Conservation (phyloP, 345 rosid species). For the Isatis tinctoria region DNA sequence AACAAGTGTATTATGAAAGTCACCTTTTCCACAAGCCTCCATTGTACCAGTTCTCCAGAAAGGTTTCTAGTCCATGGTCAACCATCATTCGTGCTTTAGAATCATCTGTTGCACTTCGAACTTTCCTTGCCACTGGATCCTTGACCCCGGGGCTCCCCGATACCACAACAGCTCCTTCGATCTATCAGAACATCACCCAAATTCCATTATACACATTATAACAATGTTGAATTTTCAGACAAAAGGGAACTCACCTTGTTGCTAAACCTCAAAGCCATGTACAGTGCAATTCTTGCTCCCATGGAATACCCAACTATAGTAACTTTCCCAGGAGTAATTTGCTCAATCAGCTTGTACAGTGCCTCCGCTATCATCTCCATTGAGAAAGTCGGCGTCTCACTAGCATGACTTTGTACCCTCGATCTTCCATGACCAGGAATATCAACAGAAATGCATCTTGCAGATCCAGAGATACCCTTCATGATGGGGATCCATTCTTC, state of each 20-base stretch:
- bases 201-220: conserved; percentile 4
- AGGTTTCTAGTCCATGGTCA: conserved; percentile 54
- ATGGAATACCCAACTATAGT: conserved; percentile 79
- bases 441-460: conserved; percentile 80
- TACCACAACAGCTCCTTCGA: conserved; percentile 65
- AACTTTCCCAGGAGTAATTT: conserved; percentile 52
- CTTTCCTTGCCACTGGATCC: conserved; percentile 49
- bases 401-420: conserved; percentile 32
- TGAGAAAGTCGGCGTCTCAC: conserved; percentile 43
- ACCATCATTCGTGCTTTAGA: conserved; percentile 51
- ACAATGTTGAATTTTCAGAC: conserved; percentile 2
- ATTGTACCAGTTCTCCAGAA: conserved; percentile 67
- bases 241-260: conserved; percentile 45
- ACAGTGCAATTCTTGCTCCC: conserved; percentile 91
- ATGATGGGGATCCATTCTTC: conserved; percentile 89
- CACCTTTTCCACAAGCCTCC: conserved; percentile 85
- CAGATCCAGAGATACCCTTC: conserved; percentile 68
- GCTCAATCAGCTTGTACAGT: conserved; percentile 44
- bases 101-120: conserved; percentile 73
- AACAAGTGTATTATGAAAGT: neutral
- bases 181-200: conserved; percentile 32
- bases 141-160: conserved; percentile 89
- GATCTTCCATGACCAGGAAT: conserved; percentile 92
- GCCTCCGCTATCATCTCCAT: conserved; percentile 49
- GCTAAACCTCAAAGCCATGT: conserved; percentile 61